Percentiles rank a stretch among this genome's conserved stretches.
Evolutionary conservation across 73 alveolate species (phyloP).

Genomic region (Paramecium primaurelia): DNA sequence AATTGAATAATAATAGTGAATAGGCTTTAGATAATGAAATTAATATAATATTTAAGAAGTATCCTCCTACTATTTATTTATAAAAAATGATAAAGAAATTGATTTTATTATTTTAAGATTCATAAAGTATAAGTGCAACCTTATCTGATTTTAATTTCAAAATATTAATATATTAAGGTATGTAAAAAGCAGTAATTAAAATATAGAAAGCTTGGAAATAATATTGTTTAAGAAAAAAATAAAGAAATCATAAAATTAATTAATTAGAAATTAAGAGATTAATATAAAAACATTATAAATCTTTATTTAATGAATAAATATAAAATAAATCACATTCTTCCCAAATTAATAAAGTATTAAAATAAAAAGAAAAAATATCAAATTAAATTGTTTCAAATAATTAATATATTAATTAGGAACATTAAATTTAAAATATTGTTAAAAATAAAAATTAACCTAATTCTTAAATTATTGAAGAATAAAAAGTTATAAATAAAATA

Average conservation of each 20-base stretch:
- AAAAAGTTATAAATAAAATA: not conserved
- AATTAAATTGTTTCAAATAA: not conserved
- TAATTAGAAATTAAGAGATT: not conserved
- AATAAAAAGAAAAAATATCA: not conserved
- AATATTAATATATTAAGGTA: not conserved
- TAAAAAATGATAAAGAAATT: not conserved
- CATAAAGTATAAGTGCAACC: not conserved
- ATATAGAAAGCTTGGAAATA: not conserved
- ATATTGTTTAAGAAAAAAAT: not conserved
- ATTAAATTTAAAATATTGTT: not conserved
- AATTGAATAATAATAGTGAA: not conserved
- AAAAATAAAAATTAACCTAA: not conserved
- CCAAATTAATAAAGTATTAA: not conserved
- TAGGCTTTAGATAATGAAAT: not conserved
- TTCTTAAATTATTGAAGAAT: not conserved
- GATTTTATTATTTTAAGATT: not conserved
- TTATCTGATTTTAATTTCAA: not conserved
- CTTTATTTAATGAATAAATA: not conserved
- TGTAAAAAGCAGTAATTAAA: not conserved
- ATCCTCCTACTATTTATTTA: not conserved
- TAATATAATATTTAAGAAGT: not conserved
- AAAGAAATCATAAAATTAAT: not conserved
- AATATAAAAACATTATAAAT: not conserved
- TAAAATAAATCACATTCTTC: not conserved
- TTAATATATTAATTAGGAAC: not conserved